Percentiles rank a stretch among this genome's conserved stretches.
Evolutionary conservation across 2,329 filamentous ascomycete genomes (phyloP).

Genomic region (Scedosporium minutisporum): DNA sequence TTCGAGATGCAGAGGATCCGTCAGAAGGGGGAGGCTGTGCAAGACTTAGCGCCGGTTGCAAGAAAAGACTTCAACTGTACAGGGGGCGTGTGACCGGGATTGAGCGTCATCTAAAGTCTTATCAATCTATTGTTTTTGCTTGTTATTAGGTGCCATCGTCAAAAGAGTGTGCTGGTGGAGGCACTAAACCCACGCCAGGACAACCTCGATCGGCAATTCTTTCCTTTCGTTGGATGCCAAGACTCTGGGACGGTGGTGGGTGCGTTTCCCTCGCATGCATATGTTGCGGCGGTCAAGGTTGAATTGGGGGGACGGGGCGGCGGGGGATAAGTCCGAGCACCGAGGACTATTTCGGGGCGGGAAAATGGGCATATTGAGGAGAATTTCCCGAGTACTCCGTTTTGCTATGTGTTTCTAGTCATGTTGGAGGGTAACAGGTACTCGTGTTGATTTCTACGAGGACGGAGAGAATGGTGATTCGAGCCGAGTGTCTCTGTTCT

Average conservation of each 20-base stretch:
- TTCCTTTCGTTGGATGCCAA: neutral
- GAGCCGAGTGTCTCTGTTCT: neutral
- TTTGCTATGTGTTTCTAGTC: neutral
- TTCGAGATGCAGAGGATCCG: neutral
- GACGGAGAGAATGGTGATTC: neutral
- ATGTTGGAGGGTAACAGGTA: neutral
- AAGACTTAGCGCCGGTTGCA: neutral
- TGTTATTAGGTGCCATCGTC: no score
- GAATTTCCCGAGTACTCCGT: neutral
- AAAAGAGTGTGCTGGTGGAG: neutral
- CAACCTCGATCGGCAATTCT: neutral
- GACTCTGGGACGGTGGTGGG: neutral
- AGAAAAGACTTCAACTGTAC: neutral
- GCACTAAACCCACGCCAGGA: neutral
- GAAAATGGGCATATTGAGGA: neutral
- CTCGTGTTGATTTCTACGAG: neutral
- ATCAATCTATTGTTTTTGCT: neutral
- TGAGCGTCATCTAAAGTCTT: neutral
- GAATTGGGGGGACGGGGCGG: neutral
- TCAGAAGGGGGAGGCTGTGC: neutral
- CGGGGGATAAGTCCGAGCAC: neutral
- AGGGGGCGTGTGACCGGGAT: neutral
- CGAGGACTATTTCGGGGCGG: neutral
- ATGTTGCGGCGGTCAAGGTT: neutral
- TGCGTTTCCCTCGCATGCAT: neutral